Evolutionary conservation across 331 rosid genomes (phyloP).

Genomic region (Pyrus hybrid): DNA sequence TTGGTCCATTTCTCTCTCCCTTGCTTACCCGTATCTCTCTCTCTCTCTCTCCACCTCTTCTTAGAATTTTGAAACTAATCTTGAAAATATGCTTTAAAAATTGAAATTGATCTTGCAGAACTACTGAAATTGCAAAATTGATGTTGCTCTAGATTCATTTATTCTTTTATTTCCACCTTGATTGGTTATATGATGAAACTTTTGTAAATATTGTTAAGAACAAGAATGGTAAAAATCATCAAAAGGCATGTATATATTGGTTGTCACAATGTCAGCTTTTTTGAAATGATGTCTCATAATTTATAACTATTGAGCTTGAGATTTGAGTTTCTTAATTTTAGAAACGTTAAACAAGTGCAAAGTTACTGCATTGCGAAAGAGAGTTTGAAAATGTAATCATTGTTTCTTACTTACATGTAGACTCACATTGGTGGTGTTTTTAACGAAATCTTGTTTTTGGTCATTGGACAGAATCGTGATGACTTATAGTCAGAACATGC

Average conservation of each 20-base stretch:
- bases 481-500: constrained; percentile 98
- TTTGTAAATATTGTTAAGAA: not conserved
- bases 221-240: not conserved
- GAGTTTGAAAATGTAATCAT: not conserved
- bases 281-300: not conserved
- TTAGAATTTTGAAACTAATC: no score
- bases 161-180: not conserved
- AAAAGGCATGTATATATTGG: not conserved
- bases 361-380: not conserved
- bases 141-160: not conserved
- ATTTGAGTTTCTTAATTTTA: not conserved
- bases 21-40: no score
- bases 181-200: not conserved
- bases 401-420: constrained; percentile 12
- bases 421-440: constrained; percentile 12
- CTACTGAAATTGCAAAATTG: no score
- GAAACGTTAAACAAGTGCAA: not conserved
- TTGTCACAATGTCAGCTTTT: not conserved
- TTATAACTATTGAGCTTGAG: not conserved
- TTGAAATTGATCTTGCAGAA: no score
- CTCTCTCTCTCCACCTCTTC: no score
- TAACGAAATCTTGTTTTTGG: constrained; percentile 13
- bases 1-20: no score
- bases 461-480: constrained; percentile 76
- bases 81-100: no score